Evolutionary conservation across 306 rosid species (phyloP).

Genomic region (Datisca glomerata): DNA sequence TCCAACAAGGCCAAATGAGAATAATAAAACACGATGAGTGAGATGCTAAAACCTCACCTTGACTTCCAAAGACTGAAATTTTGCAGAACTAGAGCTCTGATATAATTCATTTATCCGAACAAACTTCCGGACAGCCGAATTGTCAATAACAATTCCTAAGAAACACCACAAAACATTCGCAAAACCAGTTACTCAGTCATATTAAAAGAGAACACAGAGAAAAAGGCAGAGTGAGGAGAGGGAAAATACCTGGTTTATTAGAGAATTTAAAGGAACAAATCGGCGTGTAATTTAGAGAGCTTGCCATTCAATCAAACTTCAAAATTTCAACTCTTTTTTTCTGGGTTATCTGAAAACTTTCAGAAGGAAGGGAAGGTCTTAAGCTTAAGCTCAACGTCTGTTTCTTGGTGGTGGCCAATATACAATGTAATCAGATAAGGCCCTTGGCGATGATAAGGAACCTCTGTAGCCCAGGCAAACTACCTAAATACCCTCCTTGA

Average conservation of each 20-base stretch:
- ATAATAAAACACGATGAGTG: background rate
- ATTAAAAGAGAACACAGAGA: slow-evolving; percentile 3
- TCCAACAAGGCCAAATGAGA: too few relatives aligned
- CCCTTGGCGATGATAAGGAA: too few relatives aligned
- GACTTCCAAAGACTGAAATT: slow-evolving; percentile 45
- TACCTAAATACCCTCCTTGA: slow-evolving; percentile 29
- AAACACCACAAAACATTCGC: background rate
- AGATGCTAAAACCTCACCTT: slow-evolving; percentile 40
- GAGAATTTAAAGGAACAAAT: slow-evolving; percentile 50
- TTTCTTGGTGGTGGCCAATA: slow-evolving; percentile 9
- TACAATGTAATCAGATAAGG: slow-evolving; percentile 25
- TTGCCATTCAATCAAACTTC: slow-evolving; percentile 38
- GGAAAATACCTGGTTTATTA: slow-evolving; percentile 47
- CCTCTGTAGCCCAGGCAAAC: too few relatives aligned
- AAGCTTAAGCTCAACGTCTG: background rate
- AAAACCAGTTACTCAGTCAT: slow-evolving; percentile 8
- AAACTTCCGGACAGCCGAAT: slow-evolving; percentile 36
- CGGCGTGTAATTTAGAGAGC: slow-evolving; percentile 33
- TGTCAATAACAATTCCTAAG: slow-evolving; percentile 30
- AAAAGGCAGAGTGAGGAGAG: slow-evolving; percentile 1
- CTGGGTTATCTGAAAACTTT: background rate
- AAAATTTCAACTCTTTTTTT: background rate
- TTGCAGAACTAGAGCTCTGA: slow-evolving; percentile 44
- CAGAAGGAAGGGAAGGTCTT: background rate
- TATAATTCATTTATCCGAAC: slow-evolving; percentile 36